Conservation (phyloP, 768 basidiomycete species). For the Ramaria sp. region DNA sequence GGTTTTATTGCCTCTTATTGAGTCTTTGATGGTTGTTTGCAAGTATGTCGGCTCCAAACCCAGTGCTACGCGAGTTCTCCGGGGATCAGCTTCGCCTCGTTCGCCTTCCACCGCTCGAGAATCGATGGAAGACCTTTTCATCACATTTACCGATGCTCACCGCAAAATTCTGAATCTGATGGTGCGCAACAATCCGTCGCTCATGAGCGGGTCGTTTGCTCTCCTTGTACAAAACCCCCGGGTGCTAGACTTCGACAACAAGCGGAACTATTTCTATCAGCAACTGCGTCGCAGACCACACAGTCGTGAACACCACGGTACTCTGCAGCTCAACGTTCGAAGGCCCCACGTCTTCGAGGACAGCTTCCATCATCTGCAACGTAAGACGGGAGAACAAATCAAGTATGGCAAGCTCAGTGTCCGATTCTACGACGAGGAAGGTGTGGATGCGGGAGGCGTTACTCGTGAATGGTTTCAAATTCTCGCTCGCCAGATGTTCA, state of each 20-base stretch:
- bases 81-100: slow-evolving; percentile 57
- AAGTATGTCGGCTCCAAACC: slow-evolving; percentile 77
- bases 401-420: slow-evolving; percentile 96
- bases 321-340: slow-evolving; percentile 82
- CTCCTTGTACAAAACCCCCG: slow-evolving; percentile 91
- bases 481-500: slow-evolving; percentile 96
- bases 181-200: slow-evolving; percentile 95
- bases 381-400: slow-evolving; percentile 90
- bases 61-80: slow-evolving; percentile 37
- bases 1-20: slow-evolving; percentile 87
- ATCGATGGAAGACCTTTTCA: slow-evolving; percentile 84
- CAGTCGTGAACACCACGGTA: slow-evolving; percentile 68
- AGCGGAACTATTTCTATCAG: slow-evolving; percentile 91
- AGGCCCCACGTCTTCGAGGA: slow-evolving; percentile 93
- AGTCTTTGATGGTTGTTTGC: slow-evolving; percentile 97
- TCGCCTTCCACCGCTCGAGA: slow-evolving; percentile 50
- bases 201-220: slow-evolving; percentile 98
- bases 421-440: slow-evolving; percentile 94
- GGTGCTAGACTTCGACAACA: slow-evolving; percentile 98
- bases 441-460: slow-evolving; percentile 96
- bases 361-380: slow-evolving; percentile 85
- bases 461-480: slow-evolving; percentile 99
- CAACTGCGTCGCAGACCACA: slow-evolving; percentile 80
- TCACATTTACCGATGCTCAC: slow-evolving; percentile 87
- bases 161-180: slow-evolving; percentile 91